These are phyloP conservation scores for Protoeuglena noctilucae DNA, from an alignment of 139 green algal genomes.

Conservation along the genomic window DNA sequence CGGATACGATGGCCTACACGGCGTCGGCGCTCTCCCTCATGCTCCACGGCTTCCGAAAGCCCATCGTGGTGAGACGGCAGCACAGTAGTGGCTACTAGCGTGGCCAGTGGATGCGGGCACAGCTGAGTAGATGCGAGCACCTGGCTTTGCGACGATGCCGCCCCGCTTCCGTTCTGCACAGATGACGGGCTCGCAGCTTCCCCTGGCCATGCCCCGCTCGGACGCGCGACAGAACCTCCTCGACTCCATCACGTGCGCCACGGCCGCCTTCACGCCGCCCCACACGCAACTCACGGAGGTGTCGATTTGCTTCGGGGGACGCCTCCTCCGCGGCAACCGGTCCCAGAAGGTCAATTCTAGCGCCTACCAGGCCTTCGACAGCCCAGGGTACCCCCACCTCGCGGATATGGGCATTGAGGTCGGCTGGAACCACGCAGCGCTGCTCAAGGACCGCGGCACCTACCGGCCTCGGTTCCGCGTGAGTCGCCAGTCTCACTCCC, in stretches of 20 bases:
- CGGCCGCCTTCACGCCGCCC: constrained; percentile 36
- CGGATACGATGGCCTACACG: constrained; percentile 81
- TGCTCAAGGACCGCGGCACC: constrained; percentile 18
- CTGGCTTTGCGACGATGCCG: too few relatives aligned
- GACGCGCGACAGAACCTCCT: constrained; percentile 84
- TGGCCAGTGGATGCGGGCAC: too few relatives aligned
- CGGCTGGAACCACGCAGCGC: constrained; percentile 18
- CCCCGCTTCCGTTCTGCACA: too few relatives aligned
- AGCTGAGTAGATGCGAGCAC: too few relatives aligned
- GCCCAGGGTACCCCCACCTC: constrained; percentile 49
- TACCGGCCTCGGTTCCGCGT: constrained; percentile 60
- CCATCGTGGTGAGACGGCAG: constrained; percentile 48
- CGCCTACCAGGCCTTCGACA: constrained; percentile 44
- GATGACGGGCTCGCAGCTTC: constrained; percentile 56
- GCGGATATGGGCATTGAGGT: constrained; percentile 68
- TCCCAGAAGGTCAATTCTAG: constrained; percentile 43
- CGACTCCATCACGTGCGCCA: constrained; percentile 49
- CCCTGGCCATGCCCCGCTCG: constrained; percentile 52
- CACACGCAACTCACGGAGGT: constrained; percentile 56
- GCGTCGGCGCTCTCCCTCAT: constrained; percentile 71
- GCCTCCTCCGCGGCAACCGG: constrained; percentile 73
- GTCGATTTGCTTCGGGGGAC: constrained; percentile 74
- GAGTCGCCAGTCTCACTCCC: background rate
- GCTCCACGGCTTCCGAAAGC: constrained; percentile 38
- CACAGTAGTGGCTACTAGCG: too few relatives aligned